Base-by-base conservation (phyloP, 305 asterid species). In the Fraxinus platypoda region DNA sequence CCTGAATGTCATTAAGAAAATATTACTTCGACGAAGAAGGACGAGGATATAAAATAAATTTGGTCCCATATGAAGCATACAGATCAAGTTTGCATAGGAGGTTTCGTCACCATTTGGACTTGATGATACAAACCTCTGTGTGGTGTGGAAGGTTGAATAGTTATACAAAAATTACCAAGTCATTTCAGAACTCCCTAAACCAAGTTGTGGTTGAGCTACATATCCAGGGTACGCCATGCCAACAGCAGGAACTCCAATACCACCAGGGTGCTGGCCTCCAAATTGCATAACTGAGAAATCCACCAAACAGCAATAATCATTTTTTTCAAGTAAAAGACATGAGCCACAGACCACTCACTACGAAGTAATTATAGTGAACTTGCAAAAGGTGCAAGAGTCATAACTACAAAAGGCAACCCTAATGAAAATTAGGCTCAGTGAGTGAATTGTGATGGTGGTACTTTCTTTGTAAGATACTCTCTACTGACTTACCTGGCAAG, bases 221-320 rank as follows among this genome's bases (percentile, higher is more conserved):
- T 94, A 96, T 86, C 98, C 99, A 78, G 99, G 99, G 87, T 93
- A 96, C 41, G 98, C 99, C 99, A 96, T 96, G 89, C 98, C 99
- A 84, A 96, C 98, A 81, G 99, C 98, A 84, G 99, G 99, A 87
- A 95, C 98, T 83, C 98, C 97, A n/a, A 96, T 89, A 54, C 99
- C 98, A 38, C 99, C 93, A 21, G 97, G 95, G 86, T 87, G 98
- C 91, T 93, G 98, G 79, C 92, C 94, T 71, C 94, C 95, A 83
- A 94, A 92, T 85, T 93, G 98, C 99, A 95, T 95, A 76, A 94
- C 98, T 94, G 89, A 77, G 84, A 78, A 77, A 64, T 76, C 75
- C 87, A 88, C 59, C 78, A 86, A 88, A 80, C 74, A 80, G 41
- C 23, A 62, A 26, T 12, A 6, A 34, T 79, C 76, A 74, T 21